phyloP scores from a whole-genome alignment of 202 grass and related monocot species.

The Hordeum pubiflorum region DNA sequence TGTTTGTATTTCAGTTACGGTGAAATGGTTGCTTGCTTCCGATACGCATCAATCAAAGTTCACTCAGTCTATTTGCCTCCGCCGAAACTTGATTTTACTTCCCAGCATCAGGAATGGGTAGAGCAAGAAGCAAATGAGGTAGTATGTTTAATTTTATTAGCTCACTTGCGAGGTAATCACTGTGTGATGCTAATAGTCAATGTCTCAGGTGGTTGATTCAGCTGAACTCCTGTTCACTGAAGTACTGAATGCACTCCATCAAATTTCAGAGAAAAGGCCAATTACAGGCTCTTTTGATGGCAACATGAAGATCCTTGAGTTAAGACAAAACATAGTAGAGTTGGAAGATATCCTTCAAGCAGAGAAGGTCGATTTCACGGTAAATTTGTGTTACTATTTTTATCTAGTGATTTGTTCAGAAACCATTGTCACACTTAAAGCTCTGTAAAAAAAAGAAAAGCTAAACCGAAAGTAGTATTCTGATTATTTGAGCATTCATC shows the following conservation, averaged over 20 bases:
- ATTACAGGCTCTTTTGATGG: conserved; percentile 72
- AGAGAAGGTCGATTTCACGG: conserved; percentile 77
- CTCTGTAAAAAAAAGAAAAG: conserved; percentile 17
- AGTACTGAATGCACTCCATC: conserved; percentile 59
- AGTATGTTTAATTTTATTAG: conserved; percentile 6
- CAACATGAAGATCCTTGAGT: conserved; percentile 66
- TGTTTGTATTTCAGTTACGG: conserved; percentile 61
- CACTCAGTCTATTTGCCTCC: conserved; percentile 93
- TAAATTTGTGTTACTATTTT: conserved; percentile 40
- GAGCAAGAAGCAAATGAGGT: conserved; percentile 90
- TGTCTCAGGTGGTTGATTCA: conserved; percentile 57
- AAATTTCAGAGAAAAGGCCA: conserved; percentile 56
- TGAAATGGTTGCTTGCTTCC: conserved; percentile 88
- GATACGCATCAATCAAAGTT: conserved; percentile 84
- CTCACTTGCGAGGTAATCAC: conserved; percentile 11
- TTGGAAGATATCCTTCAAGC: conserved; percentile 65
- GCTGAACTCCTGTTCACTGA: conserved; percentile 70
- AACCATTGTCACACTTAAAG: neutral
- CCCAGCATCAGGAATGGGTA: conserved; percentile 88
- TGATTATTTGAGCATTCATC: conserved; percentile 35
- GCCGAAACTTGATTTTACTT: conserved; percentile 86
- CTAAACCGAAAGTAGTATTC: conserved; percentile 1
- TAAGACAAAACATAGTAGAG: conserved; percentile 66
- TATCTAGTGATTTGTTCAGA: conserved; percentile 18
- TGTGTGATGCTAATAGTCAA: conserved; percentile 34